Evolutionary conservation across 352 stramenopile genomes (phyloP), one percentile per base, ranked within the genome.

Genomic region (Blastocystis hominis): DNA sequence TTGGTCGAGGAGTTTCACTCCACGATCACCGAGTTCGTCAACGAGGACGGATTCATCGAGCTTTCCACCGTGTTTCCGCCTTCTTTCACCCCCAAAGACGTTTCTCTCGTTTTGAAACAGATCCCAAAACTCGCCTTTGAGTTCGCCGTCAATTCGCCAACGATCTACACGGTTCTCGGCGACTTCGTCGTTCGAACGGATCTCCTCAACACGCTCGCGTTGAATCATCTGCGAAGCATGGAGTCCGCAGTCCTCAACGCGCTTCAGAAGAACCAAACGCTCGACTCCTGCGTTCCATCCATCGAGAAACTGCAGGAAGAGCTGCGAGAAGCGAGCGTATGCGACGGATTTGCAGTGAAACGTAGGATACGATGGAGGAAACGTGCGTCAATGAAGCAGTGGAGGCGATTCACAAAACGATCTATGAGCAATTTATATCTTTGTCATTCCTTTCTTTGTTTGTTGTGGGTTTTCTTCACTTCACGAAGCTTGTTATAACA

Each of bases 31-130:
- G 69, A 80, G 24, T 63, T 80, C 4, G 50, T 38, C 40, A 80
- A 80, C 40, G 69, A 80, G 50, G 69, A 80, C n/a, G 69, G 69
- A 13, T 80, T 46, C 24, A 46, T 63, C 42, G 69, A 80, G 50
- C 10, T 80, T 34, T 5, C 69, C 13, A 64, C 47, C 13, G 17
- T 80, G 9, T 40, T 80, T 3, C 69, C 69, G 30, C 9, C 69
- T 6, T 24, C 38, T 3, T 64, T 80, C n/a, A 80, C 44, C 4
- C 15, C 38, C 4, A 46, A 24, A 3, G 69, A 80, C 40, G 46
- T 61, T 5, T 3, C 5, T 3, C 17, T n/a, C 10, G 69, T 80
- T 2, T 20, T 80, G 13, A 20, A 17, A 46, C 44, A 80, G 17
- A 40, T 80, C 13, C 36, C 44, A 1, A 61, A 61, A 44, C 34